A percentile compares a stretch with the other conserved stretches of the same genome.
These are phyloP conservation scores for Kockiozyma suomiensis DNA, from an alignment of 805 yeast species.

Conservation along the genomic window DNA sequence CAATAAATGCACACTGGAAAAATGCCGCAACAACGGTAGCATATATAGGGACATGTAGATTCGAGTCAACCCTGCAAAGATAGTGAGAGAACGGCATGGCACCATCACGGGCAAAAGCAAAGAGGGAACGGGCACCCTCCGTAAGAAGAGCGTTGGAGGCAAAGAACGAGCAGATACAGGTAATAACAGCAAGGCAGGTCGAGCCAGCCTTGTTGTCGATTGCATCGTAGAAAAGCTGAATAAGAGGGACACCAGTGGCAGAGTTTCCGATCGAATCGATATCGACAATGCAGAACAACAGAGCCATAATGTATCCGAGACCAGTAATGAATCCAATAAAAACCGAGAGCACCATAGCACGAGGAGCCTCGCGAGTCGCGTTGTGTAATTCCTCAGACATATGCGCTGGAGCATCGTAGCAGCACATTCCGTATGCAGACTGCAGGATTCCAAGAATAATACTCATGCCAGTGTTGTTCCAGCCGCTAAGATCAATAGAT, in stretches of 20 bases:
- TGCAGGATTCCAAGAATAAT: constrained; percentile 30
- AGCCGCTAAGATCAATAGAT: constrained; percentile 20
- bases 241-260: constrained; percentile 35
- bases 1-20: constrained; percentile 31
- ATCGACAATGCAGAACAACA: constrained; percentile 42
- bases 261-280: constrained; percentile 34
- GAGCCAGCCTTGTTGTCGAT: constrained; percentile 36
- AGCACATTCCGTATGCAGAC: constrained; percentile 57
- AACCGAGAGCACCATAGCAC: constrained; percentile 62
- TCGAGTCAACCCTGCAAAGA: constrained; percentile 54
- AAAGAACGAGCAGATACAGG: constrained; percentile 30
- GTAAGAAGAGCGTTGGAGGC: constrained; percentile 31
- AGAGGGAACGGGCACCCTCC: constrained; percentile 63
- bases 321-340: constrained; percentile 41
- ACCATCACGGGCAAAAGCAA: constrained; percentile 68
- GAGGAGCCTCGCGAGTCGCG: constrained; percentile 66
- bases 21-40: constrained; percentile 44
- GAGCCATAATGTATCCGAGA: constrained; percentile 40
- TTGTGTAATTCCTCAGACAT: constrained; percentile 72
- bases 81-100: constrained; percentile 59
- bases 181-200: constrained; percentile 24
- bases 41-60: constrained; percentile 63
- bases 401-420: constrained; percentile 75
- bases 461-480: constrained; percentile 30
- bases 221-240: constrained; percentile 36